Conservation (phyloP, 768 basidiomycete genomes). For the Amanita fuliginea region DNA sequence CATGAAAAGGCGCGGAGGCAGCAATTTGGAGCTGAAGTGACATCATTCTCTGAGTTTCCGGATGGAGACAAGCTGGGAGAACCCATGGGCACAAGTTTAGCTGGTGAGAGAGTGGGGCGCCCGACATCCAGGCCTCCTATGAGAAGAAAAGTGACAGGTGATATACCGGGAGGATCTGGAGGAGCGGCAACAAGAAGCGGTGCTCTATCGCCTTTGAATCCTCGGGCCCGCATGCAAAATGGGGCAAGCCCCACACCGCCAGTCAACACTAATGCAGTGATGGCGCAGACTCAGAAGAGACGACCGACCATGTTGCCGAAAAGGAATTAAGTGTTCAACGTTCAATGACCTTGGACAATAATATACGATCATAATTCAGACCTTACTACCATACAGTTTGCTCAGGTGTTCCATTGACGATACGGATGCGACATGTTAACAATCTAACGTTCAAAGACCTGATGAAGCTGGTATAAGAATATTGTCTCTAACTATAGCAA, state of each 20-base stretch:
- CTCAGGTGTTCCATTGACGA: background rate
- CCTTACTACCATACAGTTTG: background rate
- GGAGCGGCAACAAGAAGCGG: conserved; percentile 25
- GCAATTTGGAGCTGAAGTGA: conserved; percentile 53
- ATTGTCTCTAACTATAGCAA: conserved; percentile 46
- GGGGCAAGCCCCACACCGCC: conserved; percentile 17
- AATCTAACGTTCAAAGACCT: conserved; percentile 7
- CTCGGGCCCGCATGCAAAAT: conserved; percentile 45
- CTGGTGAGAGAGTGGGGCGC: conserved; percentile 17
- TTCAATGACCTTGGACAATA: background rate
- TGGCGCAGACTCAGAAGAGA: conserved; percentile 25
- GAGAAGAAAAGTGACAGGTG: conserved; percentile 57
- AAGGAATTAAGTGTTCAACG: conserved; percentile 10
- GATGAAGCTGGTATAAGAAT: conserved; percentile 28
- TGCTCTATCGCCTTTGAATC: conserved; percentile 65
- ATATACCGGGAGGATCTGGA: conserved; percentile 21
- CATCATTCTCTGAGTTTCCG: conserved; percentile 37
- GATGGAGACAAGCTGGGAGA: conserved; percentile 33
- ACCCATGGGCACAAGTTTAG: conserved; percentile 9
- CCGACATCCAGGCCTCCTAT: conserved; percentile 30
- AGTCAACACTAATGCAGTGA: conserved; percentile 2
- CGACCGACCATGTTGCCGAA: conserved; percentile 21
- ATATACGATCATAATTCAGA: background rate
- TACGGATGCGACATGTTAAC: background rate
- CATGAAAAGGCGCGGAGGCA: conserved; percentile 88